A percentile compares a stretch with the other conserved stretches of the same genome.
These are phyloP conservation scores for Leavenworthia alabamica DNA, from an alignment of 345 rosid genomes.

Conservation along the genomic window DNA sequence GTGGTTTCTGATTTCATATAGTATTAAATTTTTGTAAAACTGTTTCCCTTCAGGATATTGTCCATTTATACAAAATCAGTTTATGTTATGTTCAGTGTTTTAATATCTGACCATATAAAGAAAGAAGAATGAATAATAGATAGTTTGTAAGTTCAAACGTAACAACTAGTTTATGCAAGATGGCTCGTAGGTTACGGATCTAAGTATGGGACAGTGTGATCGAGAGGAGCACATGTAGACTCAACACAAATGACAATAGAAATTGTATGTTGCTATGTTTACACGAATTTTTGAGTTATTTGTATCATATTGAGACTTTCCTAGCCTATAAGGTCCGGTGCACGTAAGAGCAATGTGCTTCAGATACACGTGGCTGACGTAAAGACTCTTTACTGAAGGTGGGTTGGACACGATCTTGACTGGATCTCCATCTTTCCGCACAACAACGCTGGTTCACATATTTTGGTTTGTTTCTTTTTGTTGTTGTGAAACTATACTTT, in stretches of 20 bases:
- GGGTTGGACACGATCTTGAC: slow-evolving; percentile 19
- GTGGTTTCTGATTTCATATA: slow-evolving; percentile 9
- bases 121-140: too few species aligned
- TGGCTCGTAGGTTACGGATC: too few species aligned
- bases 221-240: too few species aligned
- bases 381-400: not conserved
- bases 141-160: too few species aligned
- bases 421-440: slow-evolving; percentile 20
- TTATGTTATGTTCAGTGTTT: not conserved
- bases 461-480: not conserved
- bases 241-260: not conserved
- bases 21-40: slow-evolving; percentile 20
- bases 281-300: not conserved
- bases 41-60: not conserved
- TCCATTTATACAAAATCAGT: slow-evolving; percentile 16
- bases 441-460: not conserved
- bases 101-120: too few species aligned
- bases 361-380: slow-evolving; percentile 6
- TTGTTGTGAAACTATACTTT: too few species aligned
- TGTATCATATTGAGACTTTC: not conserved
- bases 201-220: too few species aligned
- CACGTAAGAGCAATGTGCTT: not conserved
- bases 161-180: too few species aligned
- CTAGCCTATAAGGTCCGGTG: not conserved
- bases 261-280: not conserved